phyloP scores from a whole-genome alignment of 352 stramenopile species.

The Aphanomyces astaci region DNA sequence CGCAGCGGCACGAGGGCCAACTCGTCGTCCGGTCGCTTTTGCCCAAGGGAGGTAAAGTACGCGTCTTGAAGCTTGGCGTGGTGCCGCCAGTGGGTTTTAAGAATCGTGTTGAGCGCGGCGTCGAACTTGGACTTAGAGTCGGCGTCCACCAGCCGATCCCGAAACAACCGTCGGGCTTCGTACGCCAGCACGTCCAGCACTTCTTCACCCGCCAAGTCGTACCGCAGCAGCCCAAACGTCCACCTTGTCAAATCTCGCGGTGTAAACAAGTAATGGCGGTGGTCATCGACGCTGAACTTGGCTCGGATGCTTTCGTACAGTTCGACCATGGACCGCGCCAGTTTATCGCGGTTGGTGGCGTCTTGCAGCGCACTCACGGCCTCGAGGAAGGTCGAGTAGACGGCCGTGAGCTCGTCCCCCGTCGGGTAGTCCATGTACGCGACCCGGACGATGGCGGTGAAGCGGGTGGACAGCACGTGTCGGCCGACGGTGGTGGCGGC shows the following conservation, averaged over 20 bases:
- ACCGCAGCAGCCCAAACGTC: constrained; percentile 83
- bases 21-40: constrained; percentile 1
- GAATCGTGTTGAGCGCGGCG: constrained; percentile 61
- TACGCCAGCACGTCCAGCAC: constrained; percentile 88
- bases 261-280: constrained; percentile 93
- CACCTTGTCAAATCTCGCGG: constrained; percentile 89
- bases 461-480: constrained; percentile 87
- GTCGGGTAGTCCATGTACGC: constrained; percentile 90
- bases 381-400: constrained; percentile 88
- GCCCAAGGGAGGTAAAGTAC: constrained; percentile 78
- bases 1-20: constrained; percentile 34
- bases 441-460: constrained; percentile 91
- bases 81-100: constrained; percentile 84
- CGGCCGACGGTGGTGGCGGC: constrained; percentile 87
- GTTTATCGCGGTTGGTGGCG: constrained; percentile 56
- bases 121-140: constrained; percentile 80
- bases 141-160: constrained; percentile 82
- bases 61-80: constrained; percentile 62
- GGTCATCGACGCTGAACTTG: constrained; percentile 90
- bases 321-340: constrained; percentile 85
- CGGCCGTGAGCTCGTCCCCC: constrained; percentile 76
- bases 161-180: constrained; percentile 83
- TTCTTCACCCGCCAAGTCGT: constrained; percentile 84
- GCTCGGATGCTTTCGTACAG: constrained; percentile 82
- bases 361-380: constrained; percentile 60